Evolutionary conservation across 768 basidiomycete species (phyloP).

Genomic region (Lactifluus hygrophoroides): DNA sequence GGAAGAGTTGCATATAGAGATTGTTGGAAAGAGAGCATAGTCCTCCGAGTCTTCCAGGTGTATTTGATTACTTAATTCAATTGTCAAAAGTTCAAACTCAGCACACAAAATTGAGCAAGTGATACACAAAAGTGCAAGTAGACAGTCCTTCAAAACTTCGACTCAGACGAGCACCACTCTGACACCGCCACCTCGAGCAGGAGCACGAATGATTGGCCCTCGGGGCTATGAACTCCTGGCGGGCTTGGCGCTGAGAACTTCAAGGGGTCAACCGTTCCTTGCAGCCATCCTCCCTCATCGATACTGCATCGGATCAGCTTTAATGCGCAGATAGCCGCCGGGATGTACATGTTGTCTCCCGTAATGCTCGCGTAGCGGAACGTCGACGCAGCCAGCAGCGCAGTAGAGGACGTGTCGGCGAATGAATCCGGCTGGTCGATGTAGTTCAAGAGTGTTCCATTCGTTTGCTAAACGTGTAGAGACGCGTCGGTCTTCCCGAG

Average conservation of each 20-base stretch:
- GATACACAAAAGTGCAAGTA: no score
- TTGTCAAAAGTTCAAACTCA: no score
- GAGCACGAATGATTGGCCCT: constrained; percentile 21
- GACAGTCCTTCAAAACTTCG: no score
- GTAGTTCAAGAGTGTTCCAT: constrained; percentile 47
- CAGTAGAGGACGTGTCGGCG: constrained; percentile 46
- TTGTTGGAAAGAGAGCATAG: no score
- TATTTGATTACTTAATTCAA: no score
- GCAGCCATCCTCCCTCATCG: constrained; percentile 24
- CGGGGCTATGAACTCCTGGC: constrained; percentile 14
- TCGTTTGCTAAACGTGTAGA: constrained; percentile 28
- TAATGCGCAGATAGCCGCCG: constrained; percentile 35
- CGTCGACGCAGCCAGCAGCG: constrained; percentile 46
- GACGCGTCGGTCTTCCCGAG: neutral
- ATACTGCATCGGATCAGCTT: constrained; percentile 32
- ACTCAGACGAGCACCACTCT: no score
- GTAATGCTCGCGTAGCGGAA: constrained; percentile 45
- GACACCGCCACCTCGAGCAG: constrained; percentile 17
- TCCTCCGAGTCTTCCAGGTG: no score
- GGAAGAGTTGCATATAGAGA: no score
- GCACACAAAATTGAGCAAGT: no score
- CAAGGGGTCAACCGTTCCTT: constrained; percentile 10
- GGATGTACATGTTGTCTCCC: constrained; percentile 30
- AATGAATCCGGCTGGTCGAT: constrained; percentile 42
- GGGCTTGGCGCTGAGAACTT: constrained; percentile 4